Evolutionary conservation across 208 protist genomes (phyloP), one percentile per base, ranked within the genome.

Genomic region (Spongospora subterranea): DNA sequence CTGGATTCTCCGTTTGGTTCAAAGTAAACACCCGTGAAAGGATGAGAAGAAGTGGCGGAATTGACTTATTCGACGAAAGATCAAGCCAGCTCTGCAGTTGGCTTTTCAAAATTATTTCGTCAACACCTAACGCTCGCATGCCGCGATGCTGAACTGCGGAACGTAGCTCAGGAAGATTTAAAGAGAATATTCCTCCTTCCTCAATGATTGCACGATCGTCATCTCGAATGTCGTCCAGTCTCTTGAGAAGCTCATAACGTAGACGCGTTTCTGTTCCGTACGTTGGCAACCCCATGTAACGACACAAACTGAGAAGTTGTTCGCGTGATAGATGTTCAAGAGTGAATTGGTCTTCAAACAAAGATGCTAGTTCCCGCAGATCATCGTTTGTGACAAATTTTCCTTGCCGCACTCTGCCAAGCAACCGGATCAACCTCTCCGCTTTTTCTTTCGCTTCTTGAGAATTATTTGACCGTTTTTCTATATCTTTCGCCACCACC

Each of bases 331-430:
- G 89, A 35, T 94, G 95, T n/a, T 95, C 94, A 65, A 96, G 91
- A 0, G 95, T 96, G 38, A 96, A 90, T 46, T 96, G 88, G 65
- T 96, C 94, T 54, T 94, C 90, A 64, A 96, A 96, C n/a, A 95
- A 76, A n/a, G 92, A 76, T 0, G 94, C 88, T 17, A 95, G 92
- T 0, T 89, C 77, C 0, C 95, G 0, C 0, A 96, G 90, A 0
- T 96, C 93, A 11, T 93, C 88, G 38, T 29, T 93, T 20, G 77
- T 89, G 0, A 95, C 46, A 0, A 88, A 54, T 45, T 94, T 45
- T 53, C 94, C 94, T 77, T 93, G 0, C 17, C 40, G 64, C 0
- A 88, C 39, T 6, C 50, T 0, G n/a, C 32, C 32, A 11, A 90
- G 38, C 71, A 93, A 46, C 0, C 66, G 76, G 0, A 38, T 65